Evolutionary conservation across 176 grass and related monocot species (phyloP).

Genomic region (Alloteropsis semialata): DNA sequence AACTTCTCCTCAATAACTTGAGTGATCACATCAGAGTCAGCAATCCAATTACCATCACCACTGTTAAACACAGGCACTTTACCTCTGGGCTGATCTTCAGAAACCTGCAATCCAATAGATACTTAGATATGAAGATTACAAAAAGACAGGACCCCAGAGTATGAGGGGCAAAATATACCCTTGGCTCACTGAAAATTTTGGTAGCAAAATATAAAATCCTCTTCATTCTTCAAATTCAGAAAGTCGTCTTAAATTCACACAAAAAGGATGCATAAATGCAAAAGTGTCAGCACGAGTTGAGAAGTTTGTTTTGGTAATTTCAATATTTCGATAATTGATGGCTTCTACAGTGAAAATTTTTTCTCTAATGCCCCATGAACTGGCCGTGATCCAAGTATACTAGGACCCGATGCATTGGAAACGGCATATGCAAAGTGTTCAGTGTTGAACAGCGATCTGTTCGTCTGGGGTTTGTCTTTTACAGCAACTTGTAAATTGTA

Average conservation of each 20-base stretch:
- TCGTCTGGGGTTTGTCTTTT: not conserved
- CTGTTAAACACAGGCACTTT: constrained; percentile 80
- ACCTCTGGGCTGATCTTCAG: constrained; percentile 72
- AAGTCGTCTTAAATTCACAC: not conserved
- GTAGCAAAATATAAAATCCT: not conserved
- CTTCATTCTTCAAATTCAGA: not conserved
- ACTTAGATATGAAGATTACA: not conserved
- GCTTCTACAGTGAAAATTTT: not conserved
- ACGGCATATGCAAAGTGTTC: not conserved
- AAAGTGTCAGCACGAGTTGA: not conserved
- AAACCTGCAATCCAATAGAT: constrained; percentile 83
- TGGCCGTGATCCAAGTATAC: not conserved
- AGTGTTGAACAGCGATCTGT: not conserved
- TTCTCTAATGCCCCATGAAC: not conserved
- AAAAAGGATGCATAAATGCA: not conserved
- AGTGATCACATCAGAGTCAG: constrained; percentile 82
- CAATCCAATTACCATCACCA: constrained; percentile 70
- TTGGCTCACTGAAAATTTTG: not conserved
- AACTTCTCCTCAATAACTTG: constrained; percentile 81
- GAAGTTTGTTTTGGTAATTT: not conserved
- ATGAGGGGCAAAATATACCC: not conserved
- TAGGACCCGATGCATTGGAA: not conserved
- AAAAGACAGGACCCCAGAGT: not conserved
- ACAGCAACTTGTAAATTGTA: not conserved
- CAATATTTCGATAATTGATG: not conserved